These are phyloP conservation scores for Exophiala oligosperma DNA, from an alignment of 2,329 filamentous ascomycete genomes.

Conservation along the genomic window DNA sequence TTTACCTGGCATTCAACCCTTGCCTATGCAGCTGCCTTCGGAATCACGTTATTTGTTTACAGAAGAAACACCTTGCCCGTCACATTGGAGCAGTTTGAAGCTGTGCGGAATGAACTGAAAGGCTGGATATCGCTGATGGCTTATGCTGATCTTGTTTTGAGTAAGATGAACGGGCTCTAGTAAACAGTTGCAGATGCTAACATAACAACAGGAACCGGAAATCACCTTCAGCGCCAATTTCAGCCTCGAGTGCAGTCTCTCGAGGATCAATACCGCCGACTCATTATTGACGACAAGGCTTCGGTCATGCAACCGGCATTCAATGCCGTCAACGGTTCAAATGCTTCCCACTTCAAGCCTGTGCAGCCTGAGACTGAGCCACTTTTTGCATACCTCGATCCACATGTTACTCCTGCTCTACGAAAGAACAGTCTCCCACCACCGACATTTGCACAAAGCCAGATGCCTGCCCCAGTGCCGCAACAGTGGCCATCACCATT, in stretches of 20 bases:
- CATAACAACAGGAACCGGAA: slow-evolving; percentile 20
- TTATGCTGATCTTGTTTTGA: slow-evolving; percentile 28
- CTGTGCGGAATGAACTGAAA: slow-evolving; percentile 30
- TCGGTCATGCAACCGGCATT: slow-evolving; percentile 3
- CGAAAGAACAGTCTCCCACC: slow-evolving; percentile 14
- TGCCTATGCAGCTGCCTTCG: slow-evolving; percentile 28
- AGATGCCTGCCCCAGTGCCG: slow-evolving; percentile 5
- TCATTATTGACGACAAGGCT: slow-evolving; percentile 17
- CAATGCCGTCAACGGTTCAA: slow-evolving; percentile 9
- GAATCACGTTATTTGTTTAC: slow-evolving; percentile 28
- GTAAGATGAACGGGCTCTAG: slow-evolving; percentile 7
- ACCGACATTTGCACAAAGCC: slow-evolving; percentile 14
- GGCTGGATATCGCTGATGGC: slow-evolving; percentile 30
- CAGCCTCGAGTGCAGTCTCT: slow-evolving; percentile 26
- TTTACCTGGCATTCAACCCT: slow-evolving; percentile 30
- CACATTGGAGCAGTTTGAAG: slow-evolving; percentile 27
- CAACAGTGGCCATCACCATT: slow-evolving; percentile 14
- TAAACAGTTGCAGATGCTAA: neutral
- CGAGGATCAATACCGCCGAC: slow-evolving; percentile 23
- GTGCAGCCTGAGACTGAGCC: neutral
- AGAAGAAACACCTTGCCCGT: slow-evolving; percentile 14
- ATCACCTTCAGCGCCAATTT: slow-evolving; percentile 26
- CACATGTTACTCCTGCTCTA: neutral
- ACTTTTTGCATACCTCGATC: slow-evolving; percentile 1
- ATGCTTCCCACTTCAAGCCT: neutral